Percentiles rank a stretch among this genome's conserved stretches.
These are phyloP conservation scores for Trichodelitschia bisporula DNA, from an alignment of 495 filamentous ascomycete species.

Conservation along the genomic window DNA sequence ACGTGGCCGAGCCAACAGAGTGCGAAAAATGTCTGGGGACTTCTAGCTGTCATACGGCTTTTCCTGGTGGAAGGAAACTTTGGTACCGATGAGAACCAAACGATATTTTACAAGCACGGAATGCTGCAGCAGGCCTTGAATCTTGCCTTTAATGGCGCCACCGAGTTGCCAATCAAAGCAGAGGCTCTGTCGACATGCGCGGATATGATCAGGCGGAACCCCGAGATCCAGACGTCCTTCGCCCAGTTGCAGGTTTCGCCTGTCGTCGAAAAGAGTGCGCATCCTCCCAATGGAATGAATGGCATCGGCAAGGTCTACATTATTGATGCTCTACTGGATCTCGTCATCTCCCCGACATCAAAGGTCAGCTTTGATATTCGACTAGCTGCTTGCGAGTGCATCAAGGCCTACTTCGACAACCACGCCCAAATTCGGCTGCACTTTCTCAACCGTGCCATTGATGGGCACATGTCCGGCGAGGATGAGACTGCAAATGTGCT, in stretches of 20 bases:
- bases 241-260: constrained; percentile 48
- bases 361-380: constrained; percentile 52
- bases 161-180: constrained; percentile 51
- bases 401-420: constrained; percentile 73
- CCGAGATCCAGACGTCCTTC: constrained; percentile 57
- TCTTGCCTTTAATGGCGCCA: constrained; percentile 55
- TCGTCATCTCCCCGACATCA: constrained; percentile 44
- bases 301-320: constrained; percentile 48
- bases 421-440: constrained; percentile 58
- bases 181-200: constrained; percentile 72
- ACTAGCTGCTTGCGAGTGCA: constrained; percentile 63
- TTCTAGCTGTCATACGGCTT: constrained; percentile 61
- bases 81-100: constrained; percentile 64
- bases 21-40: constrained; percentile 80
- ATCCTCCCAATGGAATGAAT: constrained; percentile 11
- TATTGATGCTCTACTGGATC: constrained; percentile 79
- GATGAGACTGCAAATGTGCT: constrained; percentile 81
- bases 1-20: constrained; percentile 52
- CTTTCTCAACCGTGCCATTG: constrained; percentile 72
- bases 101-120: constrained; percentile 58
- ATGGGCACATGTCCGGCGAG: constrained; percentile 53
- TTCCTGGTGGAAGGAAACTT: constrained; percentile 62
- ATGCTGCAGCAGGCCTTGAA: constrained; percentile 62
- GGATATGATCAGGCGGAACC: constrained; percentile 68
- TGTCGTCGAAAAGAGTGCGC: background rate